Percentiles rank a stretch among this genome's conserved stretches.
Evolutionary conservation across 164 flowering plant genomes (phyloP).

Genomic region (Umbellularia californica): DNA sequence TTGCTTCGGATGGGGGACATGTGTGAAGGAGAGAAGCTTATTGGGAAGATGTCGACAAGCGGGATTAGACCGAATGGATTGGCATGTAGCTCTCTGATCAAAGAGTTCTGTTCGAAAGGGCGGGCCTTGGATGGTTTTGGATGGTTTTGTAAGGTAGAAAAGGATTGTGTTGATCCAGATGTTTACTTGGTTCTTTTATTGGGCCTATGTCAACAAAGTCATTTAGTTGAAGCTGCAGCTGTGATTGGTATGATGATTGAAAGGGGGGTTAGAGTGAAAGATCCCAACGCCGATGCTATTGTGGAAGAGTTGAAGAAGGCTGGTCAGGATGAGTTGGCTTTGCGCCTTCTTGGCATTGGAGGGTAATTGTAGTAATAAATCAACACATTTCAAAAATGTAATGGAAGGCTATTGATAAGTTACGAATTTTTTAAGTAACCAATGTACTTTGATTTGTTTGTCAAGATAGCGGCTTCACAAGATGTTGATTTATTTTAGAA

Average conservation of each 20-base stretch:
- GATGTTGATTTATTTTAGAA: too few species aligned
- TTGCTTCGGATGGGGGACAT: conserved; percentile 36
- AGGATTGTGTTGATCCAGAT: conserved; percentile 54
- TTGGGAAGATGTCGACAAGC: conserved; percentile 46
- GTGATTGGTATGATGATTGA: conserved; percentile 47
- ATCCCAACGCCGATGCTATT: conserved; percentile 27
- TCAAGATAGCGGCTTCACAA: too few species aligned
- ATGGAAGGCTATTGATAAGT: too few species aligned
- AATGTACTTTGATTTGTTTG: too few species aligned
- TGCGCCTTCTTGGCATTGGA: conserved; percentile 7
- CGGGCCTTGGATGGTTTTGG: conserved; percentile 47
- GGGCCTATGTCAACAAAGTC: conserved; percentile 45
- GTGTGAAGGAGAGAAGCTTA: conserved; percentile 59
- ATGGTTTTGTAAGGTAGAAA: conserved; percentile 40
- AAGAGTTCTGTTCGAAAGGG: conserved; percentile 39
- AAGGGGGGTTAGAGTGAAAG: conserved; percentile 31
- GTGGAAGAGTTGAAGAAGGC: conserved; percentile 18
- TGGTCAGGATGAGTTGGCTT: conserved; percentile 29
- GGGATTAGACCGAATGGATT: conserved; percentile 56
- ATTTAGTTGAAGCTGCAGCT: conserved; percentile 48
- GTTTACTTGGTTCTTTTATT: conserved; percentile 45
- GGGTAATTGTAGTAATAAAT: too few species aligned
- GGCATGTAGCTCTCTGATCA: conserved; percentile 51
- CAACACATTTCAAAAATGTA: too few species aligned
- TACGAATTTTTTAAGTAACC: too few species aligned